Percentiles rank a stretch among this genome's conserved stretches.
phyloP scores from a whole-genome alignment of 345 rosid species.

The Pseudoturritis turrita region DNA sequence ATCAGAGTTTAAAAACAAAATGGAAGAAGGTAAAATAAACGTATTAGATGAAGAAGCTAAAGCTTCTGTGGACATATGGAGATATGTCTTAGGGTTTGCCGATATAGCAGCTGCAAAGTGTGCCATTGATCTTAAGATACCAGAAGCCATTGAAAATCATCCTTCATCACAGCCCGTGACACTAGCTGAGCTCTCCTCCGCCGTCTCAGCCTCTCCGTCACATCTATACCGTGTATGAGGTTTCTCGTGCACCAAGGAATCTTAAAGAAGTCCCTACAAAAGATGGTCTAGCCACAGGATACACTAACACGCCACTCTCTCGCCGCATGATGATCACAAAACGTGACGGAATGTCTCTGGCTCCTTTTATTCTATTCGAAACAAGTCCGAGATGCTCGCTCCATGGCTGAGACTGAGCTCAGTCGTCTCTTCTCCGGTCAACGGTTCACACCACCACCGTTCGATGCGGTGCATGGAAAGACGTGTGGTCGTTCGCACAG shows the following conservation, averaged over 20 bases:
- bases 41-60: conserved; percentile 33
- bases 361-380: conserved; percentile 39
- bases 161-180: conserved; percentile 39
- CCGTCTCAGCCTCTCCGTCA: conserved; percentile 44
- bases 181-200: conserved; percentile 45
- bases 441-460: conserved; percentile 30
- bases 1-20: background rate
- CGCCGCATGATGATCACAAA: conserved; percentile 38
- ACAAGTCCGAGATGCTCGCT: conserved; percentile 50
- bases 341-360: conserved; percentile 39
- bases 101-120: conserved; percentile 66
- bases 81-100: conserved; percentile 44
- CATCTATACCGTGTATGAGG: conserved; percentile 60
- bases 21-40: conserved; percentile 19
- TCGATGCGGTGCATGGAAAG: conserved; percentile 48
- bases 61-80: conserved; percentile 55
- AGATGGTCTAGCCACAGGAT: conserved; percentile 29
- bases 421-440: conserved; percentile 22
- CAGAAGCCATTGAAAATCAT: conserved; percentile 54
- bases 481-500: conserved; percentile 44
- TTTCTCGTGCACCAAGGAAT: conserved; percentile 48
- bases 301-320: conserved; percentile 53
- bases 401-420: conserved; percentile 56
- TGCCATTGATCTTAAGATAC: conserved; percentile 69
- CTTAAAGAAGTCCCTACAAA: conserved; percentile 35